Percentiles rank a stretch among this genome's conserved stretches.
Evolutionary conservation across 257 asterid genomes (phyloP).

Genomic region (Agastache rugosa): DNA sequence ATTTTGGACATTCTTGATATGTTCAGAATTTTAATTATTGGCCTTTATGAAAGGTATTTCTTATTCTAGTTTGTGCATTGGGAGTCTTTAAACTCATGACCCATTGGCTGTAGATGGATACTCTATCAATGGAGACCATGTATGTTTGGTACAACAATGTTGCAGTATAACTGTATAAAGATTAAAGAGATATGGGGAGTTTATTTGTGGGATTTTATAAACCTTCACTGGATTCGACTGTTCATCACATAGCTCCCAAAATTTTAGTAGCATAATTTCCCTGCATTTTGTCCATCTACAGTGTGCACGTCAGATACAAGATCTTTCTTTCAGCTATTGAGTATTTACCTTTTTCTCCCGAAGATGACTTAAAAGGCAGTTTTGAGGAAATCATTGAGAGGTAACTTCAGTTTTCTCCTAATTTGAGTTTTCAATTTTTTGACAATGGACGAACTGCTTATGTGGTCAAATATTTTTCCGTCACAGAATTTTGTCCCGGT

Average conservation of each 20-base stretch:
- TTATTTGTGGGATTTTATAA: slow-evolving; percentile 11
- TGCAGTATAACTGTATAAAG: slow-evolving; percentile 10
- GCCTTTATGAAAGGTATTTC: slow-evolving; percentile 2
- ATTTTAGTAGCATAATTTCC: slow-evolving; percentile 24
- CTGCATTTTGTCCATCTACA: slow-evolving; percentile 46
- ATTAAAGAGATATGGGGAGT: slow-evolving; percentile 1
- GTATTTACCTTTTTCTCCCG: slow-evolving; percentile 80
- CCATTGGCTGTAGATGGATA: slow-evolving; percentile 22
- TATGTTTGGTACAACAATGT: slow-evolving; percentile 23
- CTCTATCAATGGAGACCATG: background rate
- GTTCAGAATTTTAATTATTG: background rate
- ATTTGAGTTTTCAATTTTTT: background rate
- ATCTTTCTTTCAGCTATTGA: slow-evolving; percentile 88
- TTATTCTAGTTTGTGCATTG: slow-evolving; percentile 9
- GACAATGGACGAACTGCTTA: slow-evolving; percentile 20
- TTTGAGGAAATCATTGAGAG: slow-evolving; percentile 94
- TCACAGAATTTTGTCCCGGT: slow-evolving; percentile 79
- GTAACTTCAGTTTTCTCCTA: slow-evolving; percentile 43
- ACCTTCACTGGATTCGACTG: slow-evolving; percentile 7
- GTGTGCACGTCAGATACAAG: slow-evolving; percentile 88
- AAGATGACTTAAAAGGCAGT: slow-evolving; percentile 78
- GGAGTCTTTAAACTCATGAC: slow-evolving; percentile 22
- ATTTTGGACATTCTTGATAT: slow-evolving; percentile 9
- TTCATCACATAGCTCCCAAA: slow-evolving; percentile 21
- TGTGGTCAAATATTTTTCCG: slow-evolving; percentile 27